Base-by-base conservation (phyloP, 2,329 filamentous ascomycete genomes). In the Aspergillaceae sp. region DNA sequence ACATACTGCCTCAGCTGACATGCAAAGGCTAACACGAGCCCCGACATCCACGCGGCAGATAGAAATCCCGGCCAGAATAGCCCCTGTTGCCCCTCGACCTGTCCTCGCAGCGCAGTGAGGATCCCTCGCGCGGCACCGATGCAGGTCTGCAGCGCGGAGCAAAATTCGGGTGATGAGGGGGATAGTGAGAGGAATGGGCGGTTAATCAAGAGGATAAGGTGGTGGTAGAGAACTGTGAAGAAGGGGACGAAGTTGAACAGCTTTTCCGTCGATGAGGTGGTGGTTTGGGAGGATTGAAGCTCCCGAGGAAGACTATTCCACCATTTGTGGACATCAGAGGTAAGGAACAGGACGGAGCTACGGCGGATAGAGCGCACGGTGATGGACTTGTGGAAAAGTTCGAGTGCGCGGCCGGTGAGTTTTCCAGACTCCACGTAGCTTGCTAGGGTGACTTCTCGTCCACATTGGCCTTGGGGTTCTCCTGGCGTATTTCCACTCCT, bases 251-350 rank as follows among this genome's bases (percentile, higher is more conserved):
- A 63, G 42, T 64, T 57, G 53, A 62, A 65, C 2, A 57, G 53
- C 5, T 37, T 43, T 10, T 59, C 53, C 4, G 19, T 19, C 2
- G 19, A 29, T 3, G 33, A 32, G 42, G 4, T 43, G 36, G 9
- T 3, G 7, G 29, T n/a, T 30, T 41, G 10, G 35, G 5, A 34
- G 47, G 40, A 4, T 53, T 52, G 60, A 3, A 63, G 47, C n/a
- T 54, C 51, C 4, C 49, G 45, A 4, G 66, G 61, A n/a, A 70
- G 60, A 33, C 62, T 56, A 46, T 70, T 69, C 66, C 65, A 70
- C 67, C 67, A 69, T 47, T 64, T 69, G 41, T 69, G 66, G 19
- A 69, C 65, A 41, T 68, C 65, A 7, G 65, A 67, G 19, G 66
- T 63, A 4, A 70, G 51, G 38, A 62, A 63, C 3, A 68, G 53